Percentiles rank a stretch among this genome's conserved stretches.
Evolutionary conservation across 176 grass and related monocot genomes (phyloP).

Genomic region (Hyparrhenia diplandra): DNA sequence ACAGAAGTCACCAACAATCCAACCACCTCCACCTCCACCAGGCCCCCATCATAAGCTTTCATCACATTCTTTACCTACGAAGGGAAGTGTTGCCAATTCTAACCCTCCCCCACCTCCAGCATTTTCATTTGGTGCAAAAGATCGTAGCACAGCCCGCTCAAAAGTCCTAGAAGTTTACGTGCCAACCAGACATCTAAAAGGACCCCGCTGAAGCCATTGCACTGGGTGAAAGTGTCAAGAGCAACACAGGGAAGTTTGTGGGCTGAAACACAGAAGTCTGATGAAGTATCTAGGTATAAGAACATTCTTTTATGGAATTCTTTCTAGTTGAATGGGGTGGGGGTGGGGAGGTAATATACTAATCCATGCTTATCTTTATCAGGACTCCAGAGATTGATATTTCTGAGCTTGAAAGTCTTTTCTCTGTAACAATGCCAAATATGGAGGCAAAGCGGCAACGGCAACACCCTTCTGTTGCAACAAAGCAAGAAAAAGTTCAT

Average conservation of each 20-base stretch:
- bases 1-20: constrained; percentile 24
- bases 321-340: constrained; percentile 8
- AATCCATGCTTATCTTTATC: constrained; percentile 22
- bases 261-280: constrained; percentile 73
- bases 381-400: constrained; percentile 91
- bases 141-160: constrained; percentile 27
- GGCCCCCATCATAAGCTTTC: constrained; percentile 29
- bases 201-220: constrained; percentile 74
- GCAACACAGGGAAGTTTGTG: constrained; percentile 81
- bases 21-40: constrained; percentile 36
- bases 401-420: constrained; percentile 88
- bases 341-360: neutral
- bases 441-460: constrained; percentile 48
- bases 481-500: constrained; percentile 75
- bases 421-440: constrained; percentile 64
- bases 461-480: constrained; percentile 39
- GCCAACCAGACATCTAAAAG: constrained; percentile 59
- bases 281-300: constrained; percentile 59
- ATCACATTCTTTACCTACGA: constrained; percentile 31
- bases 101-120: constrained; percentile 72
- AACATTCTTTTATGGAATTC: constrained; percentile 1
- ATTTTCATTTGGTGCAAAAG: constrained; percentile 47
- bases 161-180: constrained; percentile 63
- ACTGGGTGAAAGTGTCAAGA: constrained; percentile 98
- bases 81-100: constrained; percentile 32